A percentile compares a stretch with the other conserved stretches of the same genome.
These are phyloP conservation scores for Gloeopeniophorella convolvens DNA, from an alignment of 768 basidiomycete species.

Conservation along the genomic window DNA sequence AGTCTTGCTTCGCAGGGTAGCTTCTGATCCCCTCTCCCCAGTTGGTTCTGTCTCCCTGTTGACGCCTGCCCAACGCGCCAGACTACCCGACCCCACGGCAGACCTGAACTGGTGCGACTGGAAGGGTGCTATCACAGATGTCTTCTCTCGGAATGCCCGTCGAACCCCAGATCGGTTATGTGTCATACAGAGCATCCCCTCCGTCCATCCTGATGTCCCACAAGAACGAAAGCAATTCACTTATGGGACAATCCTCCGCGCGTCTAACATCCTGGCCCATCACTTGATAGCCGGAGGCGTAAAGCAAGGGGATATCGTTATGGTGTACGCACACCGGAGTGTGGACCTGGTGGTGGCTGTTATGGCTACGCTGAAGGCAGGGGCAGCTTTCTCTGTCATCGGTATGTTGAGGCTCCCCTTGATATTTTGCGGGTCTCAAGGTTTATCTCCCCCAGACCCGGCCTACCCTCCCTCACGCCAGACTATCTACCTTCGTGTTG, in stretches of 20 bases:
- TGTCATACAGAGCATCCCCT: slow-evolving; percentile 72
- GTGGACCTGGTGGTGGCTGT: slow-evolving; percentile 97
- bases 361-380: slow-evolving; percentile 93
- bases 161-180: slow-evolving; percentile 78
- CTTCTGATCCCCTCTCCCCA: slow-evolving; percentile 56
- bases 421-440: slow-evolving; percentile 3
- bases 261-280: slow-evolving; percentile 87
- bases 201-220: slow-evolving; percentile 29
- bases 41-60: slow-evolving; percentile 79
- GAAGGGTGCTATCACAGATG: slow-evolving; percentile 94
- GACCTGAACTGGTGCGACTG: slow-evolving; percentile 97
- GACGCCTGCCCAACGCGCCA: slow-evolving; percentile 58
- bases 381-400: slow-evolving; percentile 95
- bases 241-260: slow-evolving; percentile 74
- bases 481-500: slow-evolving; percentile 87
- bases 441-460: slow-evolving; percentile 54
- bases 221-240: slow-evolving; percentile 60
- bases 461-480: slow-evolving; percentile 94
- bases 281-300: slow-evolving; percentile 81
- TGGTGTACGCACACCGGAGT: slow-evolving; percentile 94
- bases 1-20: slow-evolving; percentile 63
- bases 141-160: slow-evolving; percentile 85
- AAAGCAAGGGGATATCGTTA: slow-evolving; percentile 91
- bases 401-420: slow-evolving; percentile 43
- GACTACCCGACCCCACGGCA: slow-evolving; percentile 76